Evolutionary conservation across 352 stramenopile species (phyloP).

Genomic region (Globisporangium echinulatum): DNA sequence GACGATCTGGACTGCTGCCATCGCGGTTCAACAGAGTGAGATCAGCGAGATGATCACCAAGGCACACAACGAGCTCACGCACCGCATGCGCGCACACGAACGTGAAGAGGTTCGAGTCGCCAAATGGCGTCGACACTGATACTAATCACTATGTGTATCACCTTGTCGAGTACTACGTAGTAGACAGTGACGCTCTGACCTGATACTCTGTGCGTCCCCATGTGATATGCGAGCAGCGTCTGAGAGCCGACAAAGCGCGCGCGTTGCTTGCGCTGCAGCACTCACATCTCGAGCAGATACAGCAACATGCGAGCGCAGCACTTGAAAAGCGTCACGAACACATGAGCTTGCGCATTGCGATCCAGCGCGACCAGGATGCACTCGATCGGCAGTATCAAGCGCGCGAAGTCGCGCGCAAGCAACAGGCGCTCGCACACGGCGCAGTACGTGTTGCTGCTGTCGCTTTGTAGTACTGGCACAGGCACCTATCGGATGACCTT

Average conservation of each 20-base stretch:
- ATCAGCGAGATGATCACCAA: slow-evolving; percentile 19
- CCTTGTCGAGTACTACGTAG: too few species aligned
- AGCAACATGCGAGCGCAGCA: slow-evolving; percentile 11
- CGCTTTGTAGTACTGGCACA: background rate
- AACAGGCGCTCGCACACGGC: slow-evolving; percentile 10
- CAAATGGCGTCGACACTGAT: too few species aligned
- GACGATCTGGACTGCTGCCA: background rate
- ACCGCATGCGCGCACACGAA: slow-evolving; percentile 13
- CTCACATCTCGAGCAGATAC: slow-evolving; percentile 24
- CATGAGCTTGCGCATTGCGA: background rate
- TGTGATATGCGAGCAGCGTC: background rate
- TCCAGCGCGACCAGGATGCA: slow-evolving; percentile 17
- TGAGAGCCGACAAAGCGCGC: slow-evolving; percentile 17
- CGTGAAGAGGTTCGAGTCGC: slow-evolving; percentile 16
- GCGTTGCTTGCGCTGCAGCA: slow-evolving; percentile 20
- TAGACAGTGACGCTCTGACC: too few species aligned
- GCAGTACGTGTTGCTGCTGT: slow-evolving; percentile 7
- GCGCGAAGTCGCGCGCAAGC: slow-evolving; percentile 16
- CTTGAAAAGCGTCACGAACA: background rate
- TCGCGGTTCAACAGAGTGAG: slow-evolving; percentile 10
- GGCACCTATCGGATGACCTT: too few species aligned
- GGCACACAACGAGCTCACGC: slow-evolving; percentile 15
- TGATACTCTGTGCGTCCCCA: background rate
- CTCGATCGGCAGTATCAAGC: slow-evolving; percentile 16
- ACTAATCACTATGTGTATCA: too few species aligned